Evolutionary conservation across 805 yeast genomes (phyloP).

Genomic region (Lipomyces yamanashiensis): DNA sequence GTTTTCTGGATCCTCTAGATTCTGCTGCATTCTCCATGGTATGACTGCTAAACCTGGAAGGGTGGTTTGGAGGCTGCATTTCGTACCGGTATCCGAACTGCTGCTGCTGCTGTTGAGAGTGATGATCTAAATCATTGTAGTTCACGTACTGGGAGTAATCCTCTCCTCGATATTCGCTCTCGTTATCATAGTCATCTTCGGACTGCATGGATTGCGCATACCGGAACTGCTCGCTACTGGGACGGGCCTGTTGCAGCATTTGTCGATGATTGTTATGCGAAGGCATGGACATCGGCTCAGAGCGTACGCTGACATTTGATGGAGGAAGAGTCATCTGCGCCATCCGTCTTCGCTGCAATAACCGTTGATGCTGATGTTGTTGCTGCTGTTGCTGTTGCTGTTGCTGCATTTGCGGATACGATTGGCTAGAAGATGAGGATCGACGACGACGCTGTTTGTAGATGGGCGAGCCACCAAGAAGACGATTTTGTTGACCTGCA

Average conservation of each 20-base stretch:
- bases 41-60: conserved; percentile 3
- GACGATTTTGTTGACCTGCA: conserved; percentile 3
- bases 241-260: neutral
- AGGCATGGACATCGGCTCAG: neutral
- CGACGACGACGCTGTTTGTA: conserved; percentile 35
- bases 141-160: conserved; percentile 23
- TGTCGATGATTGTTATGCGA: conserved; percentile 1
- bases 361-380: conserved; percentile 3
- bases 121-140: conserved; percentile 8
- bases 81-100: conserved; percentile 12
- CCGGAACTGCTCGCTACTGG: neutral
- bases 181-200: conserved; percentile 22
- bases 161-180: conserved; percentile 13
- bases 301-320: neutral
- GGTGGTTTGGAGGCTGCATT: conserved; percentile 1
- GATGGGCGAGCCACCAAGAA: conserved; percentile 26
- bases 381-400: conserved; percentile 8
- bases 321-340: neutral
- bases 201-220: conserved; percentile 2
- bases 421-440: conserved; percentile 7
- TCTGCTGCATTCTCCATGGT: neutral
- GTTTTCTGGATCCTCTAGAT: neutral
- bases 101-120: conserved; percentile 12
- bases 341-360: neutral
- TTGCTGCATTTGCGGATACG: neutral